Percentiles rank a stretch among this genome's conserved stretches.
Evolutionary conservation across 805 yeast species (phyloP).

Genomic region (Teunomyces gatunensis): DNA sequence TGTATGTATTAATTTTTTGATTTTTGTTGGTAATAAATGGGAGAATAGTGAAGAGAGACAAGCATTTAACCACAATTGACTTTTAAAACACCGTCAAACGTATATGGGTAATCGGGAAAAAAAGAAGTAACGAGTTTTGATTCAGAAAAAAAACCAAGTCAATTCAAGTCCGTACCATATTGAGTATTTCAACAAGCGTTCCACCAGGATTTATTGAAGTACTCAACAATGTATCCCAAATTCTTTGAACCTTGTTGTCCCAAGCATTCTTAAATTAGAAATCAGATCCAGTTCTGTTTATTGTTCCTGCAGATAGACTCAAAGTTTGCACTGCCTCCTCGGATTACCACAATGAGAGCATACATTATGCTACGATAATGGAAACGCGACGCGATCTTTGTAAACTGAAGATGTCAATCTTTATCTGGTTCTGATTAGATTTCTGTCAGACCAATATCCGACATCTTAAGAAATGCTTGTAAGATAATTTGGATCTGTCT

Average conservation of each 20-base stretch:
- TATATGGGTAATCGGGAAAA: background rate
- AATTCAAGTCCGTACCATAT: background rate
- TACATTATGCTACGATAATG: background rate
- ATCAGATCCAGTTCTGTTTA: background rate
- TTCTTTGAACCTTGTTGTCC: background rate
- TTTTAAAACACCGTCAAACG: background rate
- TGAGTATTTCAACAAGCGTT: background rate
- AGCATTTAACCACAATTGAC: background rate
- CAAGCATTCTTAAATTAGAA: background rate
- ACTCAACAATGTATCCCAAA: background rate
- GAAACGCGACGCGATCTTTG: background rate
- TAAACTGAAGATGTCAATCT: background rate
- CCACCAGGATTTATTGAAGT: background rate
- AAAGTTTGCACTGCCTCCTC: conserved; percentile 1
- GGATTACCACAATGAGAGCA: background rate
- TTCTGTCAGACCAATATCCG: no score
- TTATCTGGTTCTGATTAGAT: no score
- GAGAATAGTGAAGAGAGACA: background rate
- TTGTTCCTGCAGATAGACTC: background rate
- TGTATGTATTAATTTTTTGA: background rate
- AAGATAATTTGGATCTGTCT: no score
- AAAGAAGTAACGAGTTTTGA: background rate
- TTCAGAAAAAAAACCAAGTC: background rate
- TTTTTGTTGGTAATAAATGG: background rate
- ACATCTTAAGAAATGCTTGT: no score